Evolutionary conservation across 495 filamentous ascomycete species (phyloP), one percentile per base, ranked within the genome.

Genomic region (Xylaria flabelliformis): DNA sequence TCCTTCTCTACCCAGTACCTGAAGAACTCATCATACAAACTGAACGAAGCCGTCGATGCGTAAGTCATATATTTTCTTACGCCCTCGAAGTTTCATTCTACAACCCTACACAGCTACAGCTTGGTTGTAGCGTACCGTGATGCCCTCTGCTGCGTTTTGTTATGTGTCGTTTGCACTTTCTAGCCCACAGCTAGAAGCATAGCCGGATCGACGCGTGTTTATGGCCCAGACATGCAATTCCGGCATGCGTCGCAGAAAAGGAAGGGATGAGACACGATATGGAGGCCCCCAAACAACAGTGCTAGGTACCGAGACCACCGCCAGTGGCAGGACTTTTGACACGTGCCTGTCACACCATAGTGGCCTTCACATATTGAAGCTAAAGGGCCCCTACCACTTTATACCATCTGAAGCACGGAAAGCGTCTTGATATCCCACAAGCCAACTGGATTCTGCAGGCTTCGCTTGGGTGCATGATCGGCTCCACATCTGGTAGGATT

Each of bases 1-100:
- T 67, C 39, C 39, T 68, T 34, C 67, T 32, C 50, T 21, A 10
- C 53, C 36, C 74, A 85, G 81, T 84, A 78, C 63, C 77, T 84
- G 1, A 82, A 79, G 58, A 81, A 74, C 32, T 72, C 79, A 12
- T 77, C 77, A 19, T 89, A 84, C 76, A 84, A 84, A 67, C 70
- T 89, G 10, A 80, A 88, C n/a, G 80, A 84, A 63, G 87, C 87
- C 58, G 74, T 83, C 29, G 84, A 87, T 75, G 77, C 80, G 85
- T 88, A 78, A 85, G 86, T 83, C 36, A 39, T 29, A 4, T 42
- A 3, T 75, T 64, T 72, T 69, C 42, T 44, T 67, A 41, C 71
- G 58, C 56, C 69, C 51, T 68, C 19, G 32, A 17, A 36, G 53
- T 46, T 64, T 48, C 39, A 15, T 64, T 26, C 51, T 12, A 63